Percentiles rank a stretch among this genome's conserved stretches.
These are phyloP conservation scores for Pseudozyma sp. DNA, from an alignment of 1,284 basidiomycete species.

Conservation along the genomic window DNA sequence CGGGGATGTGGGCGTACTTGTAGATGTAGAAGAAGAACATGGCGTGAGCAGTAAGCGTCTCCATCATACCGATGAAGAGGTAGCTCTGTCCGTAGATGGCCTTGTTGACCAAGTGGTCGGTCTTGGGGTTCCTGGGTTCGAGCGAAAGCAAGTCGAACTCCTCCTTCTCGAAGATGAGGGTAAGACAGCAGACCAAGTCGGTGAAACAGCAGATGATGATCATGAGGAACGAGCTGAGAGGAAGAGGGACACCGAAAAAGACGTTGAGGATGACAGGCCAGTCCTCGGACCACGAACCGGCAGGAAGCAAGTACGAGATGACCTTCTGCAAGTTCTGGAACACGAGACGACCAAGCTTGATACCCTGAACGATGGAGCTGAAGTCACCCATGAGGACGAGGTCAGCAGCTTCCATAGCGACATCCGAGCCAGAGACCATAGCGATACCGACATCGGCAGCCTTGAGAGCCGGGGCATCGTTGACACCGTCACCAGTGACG, in stretches of 20 bases:
- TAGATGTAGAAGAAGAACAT: conserved; percentile 73
- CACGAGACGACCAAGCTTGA: conserved; percentile 73
- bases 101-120: conserved; percentile 71
- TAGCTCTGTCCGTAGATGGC: conserved; percentile 77
- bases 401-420: conserved; percentile 67
- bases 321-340: conserved; percentile 78
- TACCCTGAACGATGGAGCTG: conserved; percentile 56
- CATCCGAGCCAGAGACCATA: conserved; percentile 71
- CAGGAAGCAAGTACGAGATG: conserved; percentile 65
- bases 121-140: conserved; percentile 51
- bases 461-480: conserved; percentile 74
- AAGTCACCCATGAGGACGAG: conserved; percentile 61
- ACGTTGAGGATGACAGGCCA: conserved; percentile 76
- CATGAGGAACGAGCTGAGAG: conserved; percentile 72
- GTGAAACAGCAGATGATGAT: conserved; percentile 71
- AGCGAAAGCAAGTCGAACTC: conserved; percentile 73
- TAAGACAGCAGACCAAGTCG: conserved; percentile 72
- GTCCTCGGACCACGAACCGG: conserved; percentile 76
- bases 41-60: conserved; percentile 72
- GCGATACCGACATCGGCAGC: conserved; percentile 72
- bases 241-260: conserved; percentile 73
- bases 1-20: conserved; percentile 70
- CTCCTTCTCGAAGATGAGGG: conserved; percentile 75
- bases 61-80: conserved; percentile 75
- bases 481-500: conserved; percentile 78